These are phyloP conservation scores for Postia placenta DNA, from an alignment of 768 basidiomycete genomes.

Conservation along the genomic window DNA sequence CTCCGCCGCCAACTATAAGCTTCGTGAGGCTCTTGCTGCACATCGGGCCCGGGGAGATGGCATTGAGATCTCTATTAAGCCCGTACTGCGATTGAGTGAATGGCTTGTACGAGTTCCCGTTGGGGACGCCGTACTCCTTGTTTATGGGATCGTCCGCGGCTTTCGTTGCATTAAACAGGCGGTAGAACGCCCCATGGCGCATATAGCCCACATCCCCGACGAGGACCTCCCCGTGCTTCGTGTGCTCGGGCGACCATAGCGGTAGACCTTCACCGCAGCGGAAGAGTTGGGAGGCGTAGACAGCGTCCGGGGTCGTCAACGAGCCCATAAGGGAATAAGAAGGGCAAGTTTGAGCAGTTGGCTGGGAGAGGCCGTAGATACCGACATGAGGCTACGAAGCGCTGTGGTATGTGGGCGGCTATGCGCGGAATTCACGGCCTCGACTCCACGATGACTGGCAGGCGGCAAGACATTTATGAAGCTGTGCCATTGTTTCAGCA, in stretches of 20 bases:
- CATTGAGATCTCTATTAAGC: neutral
- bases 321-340: neutral
- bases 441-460: too few relatives aligned
- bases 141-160: slow-evolving; percentile 4
- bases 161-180: slow-evolving; percentile 16
- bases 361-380: too few relatives aligned
- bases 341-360: neutral
- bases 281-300: slow-evolving; percentile 14
- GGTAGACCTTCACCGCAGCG: slow-evolving; percentile 10
- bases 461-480: too few relatives aligned
- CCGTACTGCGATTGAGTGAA: neutral
- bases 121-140: slow-evolving; percentile 2
- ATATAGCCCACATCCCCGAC: slow-evolving; percentile 20
- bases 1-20: slow-evolving; percentile 3
- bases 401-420: too few relatives aligned
- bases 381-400: too few relatives aligned
- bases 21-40: slow-evolving; percentile 8
- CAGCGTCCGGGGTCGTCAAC: neutral
- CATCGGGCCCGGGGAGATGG: slow-evolving; percentile 1
- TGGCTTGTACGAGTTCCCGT: neutral
- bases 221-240: slow-evolving; percentile 5
- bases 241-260: slow-evolving; percentile 18
- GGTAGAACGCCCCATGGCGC: slow-evolving; percentile 16
- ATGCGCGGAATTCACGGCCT: too few relatives aligned
- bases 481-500: too few relatives aligned